Evolutionary conservation across 495 filamentous ascomycete genomes (phyloP).

Genomic region (Aspergillus mulundensis): DNA sequence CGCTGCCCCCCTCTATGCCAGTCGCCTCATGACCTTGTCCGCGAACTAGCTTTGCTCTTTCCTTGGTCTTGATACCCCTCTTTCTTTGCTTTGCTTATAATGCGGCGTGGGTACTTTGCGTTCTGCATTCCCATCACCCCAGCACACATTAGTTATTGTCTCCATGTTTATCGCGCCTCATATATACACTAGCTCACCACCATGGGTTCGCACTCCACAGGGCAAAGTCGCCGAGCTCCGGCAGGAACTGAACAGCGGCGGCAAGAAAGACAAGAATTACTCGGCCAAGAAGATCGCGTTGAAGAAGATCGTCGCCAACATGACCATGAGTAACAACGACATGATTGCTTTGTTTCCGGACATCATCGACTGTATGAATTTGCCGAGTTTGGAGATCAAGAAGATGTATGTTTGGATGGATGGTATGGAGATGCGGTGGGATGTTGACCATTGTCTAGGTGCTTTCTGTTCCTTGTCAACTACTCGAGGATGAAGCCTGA

Average conservation of each 20-base stretch:
- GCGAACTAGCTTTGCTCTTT: slow-evolving; percentile 7
- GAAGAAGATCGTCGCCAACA: slow-evolving; percentile 99
- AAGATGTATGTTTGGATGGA: slow-evolving; percentile 72
- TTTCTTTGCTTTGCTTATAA: neutral
- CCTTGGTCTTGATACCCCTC: slow-evolving; percentile 9
- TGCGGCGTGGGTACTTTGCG: neutral
- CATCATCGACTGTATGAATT: slow-evolving; percentile 89
- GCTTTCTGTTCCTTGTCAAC: slow-evolving; percentile 95
- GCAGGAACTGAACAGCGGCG: slow-evolving; percentile 85
- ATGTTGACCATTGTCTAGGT: slow-evolving; percentile 54
- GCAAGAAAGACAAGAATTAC: slow-evolving; percentile 98
- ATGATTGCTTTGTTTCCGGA: slow-evolving; percentile 98
- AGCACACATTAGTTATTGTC: slow-evolving; percentile 17
- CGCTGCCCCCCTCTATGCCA: slow-evolving; percentile 12
- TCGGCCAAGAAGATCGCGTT: slow-evolving; percentile 96
- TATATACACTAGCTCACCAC: slow-evolving; percentile 38
- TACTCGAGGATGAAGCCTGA: slow-evolving; percentile 95
- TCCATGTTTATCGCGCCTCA: slow-evolving; percentile 28
- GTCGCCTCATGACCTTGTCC: slow-evolving; percentile 2
- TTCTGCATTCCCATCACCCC: neutral
- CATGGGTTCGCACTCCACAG: slow-evolving; percentile 52
- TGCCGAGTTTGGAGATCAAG: slow-evolving; percentile 95
- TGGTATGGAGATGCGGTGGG: too few relatives aligned
- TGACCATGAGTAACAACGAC: slow-evolving; percentile 99
- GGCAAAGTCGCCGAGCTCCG: slow-evolving; percentile 98